Base-by-base conservation (phyloP, 2,329 filamentous ascomycete species). In the Pseudocercospora fijiensis region DNA sequence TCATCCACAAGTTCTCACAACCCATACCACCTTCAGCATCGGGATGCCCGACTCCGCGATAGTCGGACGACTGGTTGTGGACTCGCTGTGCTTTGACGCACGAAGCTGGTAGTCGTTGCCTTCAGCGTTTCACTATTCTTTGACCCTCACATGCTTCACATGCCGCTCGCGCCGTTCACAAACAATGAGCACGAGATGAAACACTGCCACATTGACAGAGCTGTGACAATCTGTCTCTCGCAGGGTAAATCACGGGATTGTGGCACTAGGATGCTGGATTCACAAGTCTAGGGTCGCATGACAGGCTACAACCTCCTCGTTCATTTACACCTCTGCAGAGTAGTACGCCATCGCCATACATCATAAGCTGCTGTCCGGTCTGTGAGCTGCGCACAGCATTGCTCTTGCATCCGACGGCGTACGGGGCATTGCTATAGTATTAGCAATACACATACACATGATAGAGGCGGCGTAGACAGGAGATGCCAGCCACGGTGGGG, bases 21-120 rank as follows among this genome's bases (percentile, higher is more conserved):
- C 4, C 49, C 16, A n/a, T 53, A 53, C 49, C 49, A 22, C 18
- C 45, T 26, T 26, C 49, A 26, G 26, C 24, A n/a, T 26, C 26
- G 49, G 49, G 49, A 53, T 53, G 49, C 26, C 49, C 49, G 49
- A 53, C 22, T 53, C 49, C 49, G 49, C 49, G 49, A 53, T 53
- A 27, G 18, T 51, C 5, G 22, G 26, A 22, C 13, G 11, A 26
- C 20, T 26, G 20, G 49, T 8, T 6, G 49, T 28, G 24, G 24
- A 52, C 22, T 22, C 45, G 45, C 18, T 47, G 43, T 22, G 18
- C 11, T 24, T 20, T 20, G 18, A 49, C 22, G 18, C 22, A 20
- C 45, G 6, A 49, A 20, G 45, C 45, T 49, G 49, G 22, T 26
- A 53, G 49, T 53, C 49, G 22, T 28, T 28, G 49, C 49, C 22